These are phyloP conservation scores for Sutorius eximius DNA, from an alignment of 1,284 basidiomycete species.

Conservation along the genomic window DNA sequence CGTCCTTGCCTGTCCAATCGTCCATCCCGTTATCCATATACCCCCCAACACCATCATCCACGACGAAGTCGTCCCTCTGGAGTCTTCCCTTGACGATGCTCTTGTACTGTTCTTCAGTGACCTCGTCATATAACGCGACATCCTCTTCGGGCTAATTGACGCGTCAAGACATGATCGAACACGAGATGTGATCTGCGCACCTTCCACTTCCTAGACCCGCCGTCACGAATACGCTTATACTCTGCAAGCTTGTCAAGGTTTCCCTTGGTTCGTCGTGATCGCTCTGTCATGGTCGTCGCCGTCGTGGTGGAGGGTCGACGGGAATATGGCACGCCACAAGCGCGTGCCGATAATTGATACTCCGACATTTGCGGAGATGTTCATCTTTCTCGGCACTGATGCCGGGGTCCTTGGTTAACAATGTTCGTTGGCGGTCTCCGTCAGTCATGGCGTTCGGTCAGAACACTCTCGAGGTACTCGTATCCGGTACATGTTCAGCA, in stretches of 20 bases:
- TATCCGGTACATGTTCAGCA: neutral
- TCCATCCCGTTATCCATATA: conserved; percentile 98
- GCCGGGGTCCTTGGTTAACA: conserved; percentile 2
- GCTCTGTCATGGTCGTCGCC: conserved; percentile 32
- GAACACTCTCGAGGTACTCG: neutral
- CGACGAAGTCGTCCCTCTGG: conserved; percentile 92
- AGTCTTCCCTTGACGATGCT: conserved; percentile 83
- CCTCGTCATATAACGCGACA: conserved; percentile 84
- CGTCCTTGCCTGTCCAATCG: conserved; percentile 71
- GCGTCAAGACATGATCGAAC: conserved; percentile 18
- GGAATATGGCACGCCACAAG: conserved; percentile 24
- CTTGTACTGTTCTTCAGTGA: conserved; percentile 90
- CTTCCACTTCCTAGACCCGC: conserved; percentile 50
- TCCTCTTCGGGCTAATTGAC: conserved; percentile 58
- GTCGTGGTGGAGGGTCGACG: conserved; percentile 19
- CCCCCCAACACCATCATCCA: conserved; percentile 89
- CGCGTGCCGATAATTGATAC: conserved; percentile 25
- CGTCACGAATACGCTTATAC: conserved; percentile 49
- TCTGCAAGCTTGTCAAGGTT: conserved; percentile 49
- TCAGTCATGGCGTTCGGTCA: conserved; percentile 14
- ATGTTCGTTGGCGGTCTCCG: conserved; percentile 22
- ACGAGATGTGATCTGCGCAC: conserved; percentile 23
- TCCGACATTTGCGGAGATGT: conserved; percentile 24
- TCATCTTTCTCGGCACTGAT: conserved; percentile 9
- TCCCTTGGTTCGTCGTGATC: conserved; percentile 38